Conservation (phyloP, 352 stramenopile species). For the Globisporangium heterothallicum region DNA sequence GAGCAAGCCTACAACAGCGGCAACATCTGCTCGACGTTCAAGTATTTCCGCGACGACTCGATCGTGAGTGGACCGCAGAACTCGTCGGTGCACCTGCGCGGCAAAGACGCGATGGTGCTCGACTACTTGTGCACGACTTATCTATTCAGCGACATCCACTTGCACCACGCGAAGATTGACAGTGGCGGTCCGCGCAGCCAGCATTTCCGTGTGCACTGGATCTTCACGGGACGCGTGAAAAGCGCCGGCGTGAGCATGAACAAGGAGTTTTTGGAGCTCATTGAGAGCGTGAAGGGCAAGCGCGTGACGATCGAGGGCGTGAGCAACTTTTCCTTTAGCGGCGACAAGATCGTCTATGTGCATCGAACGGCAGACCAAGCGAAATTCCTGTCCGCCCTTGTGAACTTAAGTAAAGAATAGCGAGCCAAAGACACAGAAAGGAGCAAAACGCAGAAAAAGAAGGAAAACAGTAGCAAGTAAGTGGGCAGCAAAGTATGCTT, state of each 20-base stretch:
- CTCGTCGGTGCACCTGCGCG: constrained; percentile 74
- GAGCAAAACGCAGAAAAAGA: not conserved
- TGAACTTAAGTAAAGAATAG: constrained; percentile 74
- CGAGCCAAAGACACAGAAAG: not conserved
- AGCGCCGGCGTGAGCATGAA: constrained; percentile 80
- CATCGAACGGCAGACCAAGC: constrained; percentile 84
- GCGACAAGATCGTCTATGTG: constrained; percentile 87
- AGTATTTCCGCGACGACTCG: constrained; percentile 85
- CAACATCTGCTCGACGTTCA: constrained; percentile 68
- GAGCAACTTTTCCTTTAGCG: constrained; percentile 85
- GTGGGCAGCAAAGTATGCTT: not conserved
- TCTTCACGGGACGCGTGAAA: constrained; percentile 71
- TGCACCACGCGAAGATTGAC: constrained; percentile 80
- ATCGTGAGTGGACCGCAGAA: constrained; percentile 85
- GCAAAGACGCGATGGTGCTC: constrained; percentile 80
- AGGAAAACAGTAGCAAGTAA: not conserved
- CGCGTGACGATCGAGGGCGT: constrained; percentile 80
- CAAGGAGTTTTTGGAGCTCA: constrained; percentile 84
- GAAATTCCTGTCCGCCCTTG: constrained; percentile 81
- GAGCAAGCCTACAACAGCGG: constrained; percentile 78
- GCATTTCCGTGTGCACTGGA: constrained; percentile 84
- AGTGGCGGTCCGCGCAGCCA: constrained; percentile 75
- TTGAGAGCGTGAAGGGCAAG: constrained; percentile 74
- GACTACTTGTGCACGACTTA: constrained; percentile 85
- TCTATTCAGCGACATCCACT: constrained; percentile 67